These are phyloP conservation scores for Erigeron canadensis DNA, from an alignment of 129 eudicot species.

Conservation along the genomic window DNA sequence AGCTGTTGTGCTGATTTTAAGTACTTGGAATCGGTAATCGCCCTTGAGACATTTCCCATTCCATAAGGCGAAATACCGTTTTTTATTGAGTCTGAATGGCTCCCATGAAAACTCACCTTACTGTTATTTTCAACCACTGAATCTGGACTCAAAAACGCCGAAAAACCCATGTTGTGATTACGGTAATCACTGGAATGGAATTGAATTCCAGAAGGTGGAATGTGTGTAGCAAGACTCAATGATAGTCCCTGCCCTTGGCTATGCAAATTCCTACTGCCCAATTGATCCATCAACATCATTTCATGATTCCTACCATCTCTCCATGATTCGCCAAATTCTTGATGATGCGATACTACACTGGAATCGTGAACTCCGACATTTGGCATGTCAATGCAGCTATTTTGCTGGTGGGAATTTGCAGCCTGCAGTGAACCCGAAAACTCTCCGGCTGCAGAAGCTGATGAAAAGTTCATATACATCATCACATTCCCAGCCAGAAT, in stretches of 20 bases:
- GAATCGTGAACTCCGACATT: constrained; percentile 49
- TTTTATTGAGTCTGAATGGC: constrained; percentile 30
- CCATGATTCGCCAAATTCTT: constrained; percentile 61
- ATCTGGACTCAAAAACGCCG: constrained; percentile 36
- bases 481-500: constrained; percentile 44
- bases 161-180: constrained; percentile 35
- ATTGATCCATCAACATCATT: constrained; percentile 47
- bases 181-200: constrained; percentile 45
- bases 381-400: constrained; percentile 34
- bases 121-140: constrained; percentile 21
- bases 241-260: constrained; percentile 49
- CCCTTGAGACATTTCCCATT: constrained; percentile 41
- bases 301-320: constrained; percentile 50
- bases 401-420: constrained; percentile 44
- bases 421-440: constrained; percentile 44
- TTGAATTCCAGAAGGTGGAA: constrained; percentile 43
- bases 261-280: constrained; percentile 42
- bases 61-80: constrained; percentile 40
- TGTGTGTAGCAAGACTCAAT: constrained; percentile 58
- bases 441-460: constrained; percentile 45
- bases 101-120: constrained; percentile 29
- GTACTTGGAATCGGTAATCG: constrained; percentile 62
- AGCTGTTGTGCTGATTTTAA: constrained; percentile 76
- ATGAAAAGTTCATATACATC: constrained; percentile 60
- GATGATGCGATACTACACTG: constrained; percentile 49